Evolutionary conservation across 2,329 filamentous ascomycete genomes (phyloP), one percentile per base, ranked within the genome.

Genomic region (Hirsutella rhossiliensis): DNA sequence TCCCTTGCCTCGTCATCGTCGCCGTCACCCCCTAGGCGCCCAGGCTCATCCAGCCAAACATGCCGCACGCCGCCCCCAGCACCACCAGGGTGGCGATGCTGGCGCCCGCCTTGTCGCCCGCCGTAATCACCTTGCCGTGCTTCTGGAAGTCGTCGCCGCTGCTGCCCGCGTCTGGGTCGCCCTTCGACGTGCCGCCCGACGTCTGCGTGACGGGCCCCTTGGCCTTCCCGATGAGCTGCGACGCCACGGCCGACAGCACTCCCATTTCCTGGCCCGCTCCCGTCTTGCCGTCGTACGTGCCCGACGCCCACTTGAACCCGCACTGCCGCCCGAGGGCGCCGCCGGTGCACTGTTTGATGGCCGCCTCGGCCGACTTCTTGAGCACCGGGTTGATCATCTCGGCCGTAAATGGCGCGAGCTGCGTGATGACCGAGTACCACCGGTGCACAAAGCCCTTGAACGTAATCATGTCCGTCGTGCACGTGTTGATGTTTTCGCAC

Each of bases 211-310:
- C 59, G 0, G 72, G 70, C 2, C 58, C 49, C 19, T 64, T 58
- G 2, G 63, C 62, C 5, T 58, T 50, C 27, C 60, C 56, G 38
- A 75, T 65, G 38, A 80, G 60, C 5, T 73, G 69, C 1, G 69
- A 69, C 5, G 71, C 70, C 17, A 80, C 68, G 4, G 78, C 69
- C 23, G 71, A 70, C 13, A 80, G 60, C 0, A 72, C 76, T 43
- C 71, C 72, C 67, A 82, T 77, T 53, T 76, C 67, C 57, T 82
- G 75, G 9, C 78, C 75, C 42, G 77, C 73, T 29, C 76, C 75
- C 4, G 62, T 69, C 46, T 67, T 73, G 38, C 72, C 72, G 49
- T 80, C 75, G 52, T 69, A 80, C 5, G 52, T 54, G 3, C 64
- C 68, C 5, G 59, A 57, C 32, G 65, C 67, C 77, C 77, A 82